A percentile compares a stretch with the other conserved stretches of the same genome.
phyloP scores from a whole-genome alignment of 345 rosid genomes.

The Acer yangbiense region DNA sequence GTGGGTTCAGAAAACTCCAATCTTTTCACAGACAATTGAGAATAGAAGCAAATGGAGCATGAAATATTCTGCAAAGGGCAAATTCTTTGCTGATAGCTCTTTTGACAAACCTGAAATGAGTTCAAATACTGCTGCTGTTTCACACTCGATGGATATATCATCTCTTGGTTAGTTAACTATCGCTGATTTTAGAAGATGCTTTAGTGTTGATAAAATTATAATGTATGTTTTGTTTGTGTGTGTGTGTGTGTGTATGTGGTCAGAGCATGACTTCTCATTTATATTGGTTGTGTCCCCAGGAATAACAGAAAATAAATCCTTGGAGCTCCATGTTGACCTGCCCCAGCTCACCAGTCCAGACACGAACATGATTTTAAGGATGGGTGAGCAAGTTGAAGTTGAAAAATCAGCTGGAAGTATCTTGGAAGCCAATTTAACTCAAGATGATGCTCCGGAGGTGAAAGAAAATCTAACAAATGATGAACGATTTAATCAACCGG shows the following conservation, averaged over 20 bases:
- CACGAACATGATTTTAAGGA: constrained; percentile 17
- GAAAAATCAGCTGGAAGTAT: not conserved
- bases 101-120: constrained; percentile 12
- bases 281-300: not conserved
- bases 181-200: not conserved
- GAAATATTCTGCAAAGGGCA: not conserved
- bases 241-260: not conserved
- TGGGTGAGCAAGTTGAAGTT: constrained; percentile 10
- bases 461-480: not conserved
- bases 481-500: not conserved
- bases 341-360: constrained; percentile 15
- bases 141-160: not conserved
- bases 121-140: not conserved
- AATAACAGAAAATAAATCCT: constrained; percentile 7
- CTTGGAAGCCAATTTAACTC: not conserved
- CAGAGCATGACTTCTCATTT: not conserved
- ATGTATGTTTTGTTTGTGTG: not conserved
- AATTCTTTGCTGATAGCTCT: constrained; percentile 2
- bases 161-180: constrained; percentile 10
- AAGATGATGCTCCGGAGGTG: not conserved
- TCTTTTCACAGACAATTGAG: not conserved
- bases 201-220: not conserved
- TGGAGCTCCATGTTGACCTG: not conserved
- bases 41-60: constrained; percentile 1
- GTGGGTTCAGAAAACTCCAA: not conserved